Base-by-base conservation (phyloP, 148 eudicot species). In the Persicaria maculosa region DNA sequence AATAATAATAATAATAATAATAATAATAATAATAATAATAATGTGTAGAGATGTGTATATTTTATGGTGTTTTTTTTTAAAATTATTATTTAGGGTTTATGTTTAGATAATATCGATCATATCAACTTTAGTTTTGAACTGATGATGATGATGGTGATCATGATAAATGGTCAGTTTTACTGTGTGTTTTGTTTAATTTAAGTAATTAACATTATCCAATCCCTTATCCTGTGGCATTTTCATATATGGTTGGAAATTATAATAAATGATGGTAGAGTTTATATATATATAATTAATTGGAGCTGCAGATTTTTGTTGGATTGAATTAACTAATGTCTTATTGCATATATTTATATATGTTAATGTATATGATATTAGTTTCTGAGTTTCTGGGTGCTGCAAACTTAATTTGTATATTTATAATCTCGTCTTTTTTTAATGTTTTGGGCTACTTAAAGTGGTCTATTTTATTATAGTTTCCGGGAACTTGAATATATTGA, bases 21-120 rank as follows among this genome's bases (percentile, higher is more conserved):
- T 31, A 55, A 17, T 17, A 55, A 61, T 25, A 31, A 31, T 31
- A 31, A 31, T 31, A 55, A 17, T 17, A 55, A 61, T 25, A 10
- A 61, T 61, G 40, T 61, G 67, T 61, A 61, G 67, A 61, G 43
- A 25, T 61, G 67, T 61, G 67, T 20, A 61, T 61, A 61, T 25
- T 25, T 54, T 19, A 58, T 20, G 65, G 22, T 58, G 65, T 11
- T 17, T 52, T 14, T 54, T 55, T 55, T 20, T 61, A 61, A 43
- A 43, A 43, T 22, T 59, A 22, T 22, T 57, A 22, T 61, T 40
- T 9, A 31, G 40, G 40, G 40, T 31, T 31, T 31, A 31, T 31
- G 40, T 8, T 59, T 61, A 61, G 67, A 61, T 61, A 55, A 16
- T 55, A 15, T 55, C 8, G 7, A 55, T 6, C 59, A 22, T 20